Percentiles rank a stretch among this genome's conserved stretches.
Conservation (phyloP, 441 rosid genomes). For the Erodium trifolium region DNA sequence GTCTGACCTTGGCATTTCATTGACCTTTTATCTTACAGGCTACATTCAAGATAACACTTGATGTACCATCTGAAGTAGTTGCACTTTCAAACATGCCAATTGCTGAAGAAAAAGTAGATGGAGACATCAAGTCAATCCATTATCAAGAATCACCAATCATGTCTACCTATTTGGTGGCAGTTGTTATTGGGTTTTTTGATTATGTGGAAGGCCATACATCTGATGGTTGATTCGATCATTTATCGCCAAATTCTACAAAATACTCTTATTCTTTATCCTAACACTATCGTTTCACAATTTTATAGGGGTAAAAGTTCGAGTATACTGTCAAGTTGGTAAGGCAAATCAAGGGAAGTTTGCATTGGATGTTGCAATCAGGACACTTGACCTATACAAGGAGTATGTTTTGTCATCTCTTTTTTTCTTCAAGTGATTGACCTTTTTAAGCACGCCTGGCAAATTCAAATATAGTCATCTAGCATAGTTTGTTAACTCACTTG, state of each 20-base stretch:
- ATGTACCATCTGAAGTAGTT: slow-evolving; percentile 68
- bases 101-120: slow-evolving; percentile 59
- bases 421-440: slow-evolving; percentile 1
- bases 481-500: no score
- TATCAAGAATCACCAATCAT: slow-evolving; percentile 87
- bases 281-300: slow-evolving; percentile 15
- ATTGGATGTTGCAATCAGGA: slow-evolving; percentile 72
- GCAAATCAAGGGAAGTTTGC: slow-evolving; percentile 84
- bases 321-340: slow-evolving; percentile 87
- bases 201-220: slow-evolving; percentile 81
- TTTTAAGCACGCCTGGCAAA: no score
- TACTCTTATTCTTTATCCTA: slow-evolving; percentile 1
- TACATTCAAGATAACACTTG: slow-evolving; percentile 74
- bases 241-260: background rate
- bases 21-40: slow-evolving; percentile 44
- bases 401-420: slow-evolving; percentile 27
- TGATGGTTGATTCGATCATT: slow-evolving; percentile 42
- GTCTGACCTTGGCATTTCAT: background rate
- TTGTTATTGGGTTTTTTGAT: slow-evolving; percentile 85
- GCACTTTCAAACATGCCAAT: slow-evolving; percentile 93
- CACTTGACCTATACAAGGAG: slow-evolving; percentile 80
- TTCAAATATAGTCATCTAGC: no score
- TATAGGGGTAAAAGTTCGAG: slow-evolving; percentile 77
- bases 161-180: slow-evolving; percentile 93
- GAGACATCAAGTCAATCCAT: slow-evolving; percentile 40